Evolutionary conservation across 345 rosid genomes (phyloP).

Genomic region (Nasturtium officinale): DNA sequence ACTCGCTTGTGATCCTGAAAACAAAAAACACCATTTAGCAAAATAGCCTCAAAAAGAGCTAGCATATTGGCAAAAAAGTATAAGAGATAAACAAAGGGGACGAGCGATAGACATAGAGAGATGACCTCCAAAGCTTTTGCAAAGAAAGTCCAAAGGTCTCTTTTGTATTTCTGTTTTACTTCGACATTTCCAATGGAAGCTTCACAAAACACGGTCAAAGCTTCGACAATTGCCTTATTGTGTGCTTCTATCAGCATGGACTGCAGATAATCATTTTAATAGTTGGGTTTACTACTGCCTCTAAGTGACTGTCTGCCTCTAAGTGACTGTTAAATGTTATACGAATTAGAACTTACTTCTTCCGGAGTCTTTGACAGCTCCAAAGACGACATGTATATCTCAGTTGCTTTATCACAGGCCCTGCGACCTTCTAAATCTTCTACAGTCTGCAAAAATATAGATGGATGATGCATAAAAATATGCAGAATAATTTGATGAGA

Average conservation of each 20-base stretch:
- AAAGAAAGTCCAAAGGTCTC: conserved; percentile 47
- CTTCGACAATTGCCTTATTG: conserved; percentile 44
- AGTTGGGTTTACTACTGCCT: conserved; percentile 8
- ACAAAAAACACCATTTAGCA: background rate
- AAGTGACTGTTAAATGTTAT: conserved; percentile 17
- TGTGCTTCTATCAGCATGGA: conserved; percentile 47
- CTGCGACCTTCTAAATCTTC: conserved; percentile 48
- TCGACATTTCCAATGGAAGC: conserved; percentile 45
- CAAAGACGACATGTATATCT: conserved; percentile 47
- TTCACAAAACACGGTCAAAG: conserved; percentile 44
- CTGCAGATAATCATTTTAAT: conserved; percentile 34
- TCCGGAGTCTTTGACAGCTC: conserved; percentile 43
- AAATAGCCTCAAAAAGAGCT: conserved; percentile 4
- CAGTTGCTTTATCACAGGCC: conserved; percentile 48
- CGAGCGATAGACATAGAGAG: background rate
- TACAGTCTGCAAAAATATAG: conserved; percentile 37
- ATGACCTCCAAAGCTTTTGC: conserved; percentile 47
- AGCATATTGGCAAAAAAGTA: background rate
- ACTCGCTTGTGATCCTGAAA: conserved; percentile 44
- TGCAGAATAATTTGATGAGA: conserved; percentile 15
- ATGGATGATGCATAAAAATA: conserved; percentile 24
- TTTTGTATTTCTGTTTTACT: conserved; percentile 44
- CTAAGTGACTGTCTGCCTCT: conserved; percentile 1
- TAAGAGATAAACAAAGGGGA: background rate
- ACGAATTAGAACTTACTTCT: conserved; percentile 39